These are phyloP conservation scores for Yarrowia osloensis DNA, from an alignment of 805 yeast genomes.

Conservation along the genomic window DNA sequence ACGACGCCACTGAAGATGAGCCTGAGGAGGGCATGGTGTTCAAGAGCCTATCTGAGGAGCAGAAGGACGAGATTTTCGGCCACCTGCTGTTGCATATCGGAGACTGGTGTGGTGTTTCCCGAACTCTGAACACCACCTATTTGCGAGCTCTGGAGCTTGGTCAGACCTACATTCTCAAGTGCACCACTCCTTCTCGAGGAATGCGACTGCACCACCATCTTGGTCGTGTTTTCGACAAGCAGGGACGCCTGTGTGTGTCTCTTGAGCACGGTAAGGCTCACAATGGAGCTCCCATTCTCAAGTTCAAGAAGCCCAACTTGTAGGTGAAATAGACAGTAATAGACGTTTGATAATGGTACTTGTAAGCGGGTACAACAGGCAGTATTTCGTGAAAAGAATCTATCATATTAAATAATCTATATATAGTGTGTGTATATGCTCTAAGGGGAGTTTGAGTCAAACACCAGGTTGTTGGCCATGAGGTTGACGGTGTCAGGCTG, in stretches of 20 bases:
- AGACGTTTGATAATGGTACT: background rate
- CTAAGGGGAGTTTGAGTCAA: conserved; percentile 20
- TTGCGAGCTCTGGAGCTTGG: conserved; percentile 23
- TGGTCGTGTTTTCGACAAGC: conserved; percentile 18
- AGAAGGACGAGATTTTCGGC: conserved; percentile 23
- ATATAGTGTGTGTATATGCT: background rate
- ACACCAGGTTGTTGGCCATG: conserved; percentile 36
- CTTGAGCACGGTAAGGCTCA: conserved; percentile 27
- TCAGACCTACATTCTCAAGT: conserved; percentile 8
- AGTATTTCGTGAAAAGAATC: background rate
- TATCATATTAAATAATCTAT: conserved; percentile 27
- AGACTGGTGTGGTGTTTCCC: conserved; percentile 29
- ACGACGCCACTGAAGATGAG: conserved; percentile 27
- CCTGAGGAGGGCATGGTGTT: conserved; percentile 25
- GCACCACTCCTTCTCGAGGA: conserved; percentile 27
- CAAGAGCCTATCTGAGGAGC: conserved; percentile 15
- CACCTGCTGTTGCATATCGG: conserved; percentile 19
- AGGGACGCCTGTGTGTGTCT: conserved; percentile 20
- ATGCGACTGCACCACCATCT: conserved; percentile 30
- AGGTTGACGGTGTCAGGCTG: conserved; percentile 34
- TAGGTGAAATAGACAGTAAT: background rate
- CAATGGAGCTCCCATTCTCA: conserved; percentile 10
- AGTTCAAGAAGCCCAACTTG: conserved; percentile 17
- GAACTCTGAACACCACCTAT: conserved; percentile 27
- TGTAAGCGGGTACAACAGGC: background rate